A percentile compares a stretch with the other conserved stretches of the same genome.
phyloP scores from a whole-genome alignment of 176 grass and related monocot genomes.

The Eremochloa ophiuroides region DNA sequence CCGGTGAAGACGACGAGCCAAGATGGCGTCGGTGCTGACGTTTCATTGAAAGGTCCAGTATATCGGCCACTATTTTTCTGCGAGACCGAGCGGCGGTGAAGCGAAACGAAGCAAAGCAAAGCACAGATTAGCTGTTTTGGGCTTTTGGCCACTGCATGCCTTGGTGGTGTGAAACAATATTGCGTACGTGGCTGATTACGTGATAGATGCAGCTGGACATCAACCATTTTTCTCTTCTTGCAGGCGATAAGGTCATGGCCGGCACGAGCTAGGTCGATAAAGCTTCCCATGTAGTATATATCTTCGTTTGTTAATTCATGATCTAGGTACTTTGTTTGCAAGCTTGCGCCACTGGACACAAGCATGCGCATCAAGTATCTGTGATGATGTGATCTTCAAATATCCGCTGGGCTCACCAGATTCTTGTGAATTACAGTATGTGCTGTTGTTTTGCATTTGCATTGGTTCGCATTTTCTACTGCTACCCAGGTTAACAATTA shows the following conservation, averaged over 20 bases:
- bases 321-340: not conserved
- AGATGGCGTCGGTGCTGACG: constrained; percentile 37
- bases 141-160: not conserved
- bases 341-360: not conserved
- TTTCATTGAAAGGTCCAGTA: not conserved
- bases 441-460: not conserved
- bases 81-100: not conserved
- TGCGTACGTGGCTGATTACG: not conserved
- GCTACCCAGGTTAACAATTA: not conserved
- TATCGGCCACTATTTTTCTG: not conserved
- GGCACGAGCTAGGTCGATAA: not conserved
- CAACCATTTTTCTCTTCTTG: not conserved
- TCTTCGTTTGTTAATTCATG: not conserved
- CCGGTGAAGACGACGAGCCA: not conserved
- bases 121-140: constrained; percentile 9
- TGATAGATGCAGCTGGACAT: not conserved
- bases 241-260: not conserved
- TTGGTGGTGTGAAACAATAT: not conserved
- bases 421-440: not conserved
- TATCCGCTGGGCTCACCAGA: not conserved
- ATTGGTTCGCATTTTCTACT: not conserved
- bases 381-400: not conserved
- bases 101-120: no score
- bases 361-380: not conserved
- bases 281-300: not conserved